Conservation (phyloP, 495 filamentous ascomycete species). For the Penicillium nucicola region DNA sequence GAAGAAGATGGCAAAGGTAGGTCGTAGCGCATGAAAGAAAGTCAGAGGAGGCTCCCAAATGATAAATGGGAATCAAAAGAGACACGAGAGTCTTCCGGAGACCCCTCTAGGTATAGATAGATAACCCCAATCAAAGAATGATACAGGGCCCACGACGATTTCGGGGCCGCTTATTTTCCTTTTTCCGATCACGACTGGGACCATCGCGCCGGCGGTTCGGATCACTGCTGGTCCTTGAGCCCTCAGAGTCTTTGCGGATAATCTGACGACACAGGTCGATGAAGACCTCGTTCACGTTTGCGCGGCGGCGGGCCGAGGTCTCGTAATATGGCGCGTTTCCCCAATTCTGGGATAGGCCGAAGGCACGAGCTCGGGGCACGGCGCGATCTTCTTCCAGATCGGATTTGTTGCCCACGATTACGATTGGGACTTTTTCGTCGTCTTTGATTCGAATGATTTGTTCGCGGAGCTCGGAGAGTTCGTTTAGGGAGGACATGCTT, state of each 20-base stretch:
- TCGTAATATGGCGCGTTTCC: constrained; percentile 92
- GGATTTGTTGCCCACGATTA: constrained; percentile 96
- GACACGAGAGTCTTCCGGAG: no score
- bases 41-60: constrained; percentile 6
- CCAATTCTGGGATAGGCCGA: constrained; percentile 85
- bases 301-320: constrained; percentile 76
- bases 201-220: constrained; percentile 36
- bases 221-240: constrained; percentile 42
- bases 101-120: background rate
- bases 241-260: constrained; percentile 66
- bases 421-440: constrained; percentile 84
- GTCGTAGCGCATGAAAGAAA: constrained; percentile 7
- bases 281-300: constrained; percentile 96
- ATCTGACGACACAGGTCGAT: constrained; percentile 91
- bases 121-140: constrained; percentile 30
- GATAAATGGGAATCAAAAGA: background rate
- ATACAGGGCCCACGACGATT: constrained; percentile 40
- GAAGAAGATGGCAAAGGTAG: background rate
- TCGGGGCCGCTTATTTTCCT: constrained; percentile 23
- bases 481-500: constrained; percentile 76
- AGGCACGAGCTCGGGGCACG: constrained; percentile 79
- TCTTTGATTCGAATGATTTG: constrained; percentile 98
- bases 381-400: constrained; percentile 90
- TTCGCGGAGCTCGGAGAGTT: constrained; percentile 84
- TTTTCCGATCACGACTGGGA: constrained; percentile 31